Conservation (phyloP, 164 flowering plant genomes). For the Vitis cinerea region DNA sequence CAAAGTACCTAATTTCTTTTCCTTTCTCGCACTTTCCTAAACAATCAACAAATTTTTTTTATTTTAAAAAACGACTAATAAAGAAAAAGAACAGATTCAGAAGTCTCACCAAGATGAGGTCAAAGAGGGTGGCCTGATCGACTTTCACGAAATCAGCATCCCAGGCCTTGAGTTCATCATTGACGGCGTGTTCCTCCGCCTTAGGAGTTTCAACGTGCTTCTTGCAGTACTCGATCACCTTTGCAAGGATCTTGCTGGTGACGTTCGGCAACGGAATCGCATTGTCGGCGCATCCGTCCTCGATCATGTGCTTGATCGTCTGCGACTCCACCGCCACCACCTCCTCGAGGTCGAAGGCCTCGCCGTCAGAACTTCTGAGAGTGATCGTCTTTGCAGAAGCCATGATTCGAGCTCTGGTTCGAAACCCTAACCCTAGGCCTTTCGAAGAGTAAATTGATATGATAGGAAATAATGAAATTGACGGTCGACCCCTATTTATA, state of each 20-base stretch:
- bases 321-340: conserved; percentile 1
- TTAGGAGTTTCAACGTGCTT: not conserved
- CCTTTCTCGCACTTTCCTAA: too few relatives aligned
- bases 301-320: conserved; percentile 18
- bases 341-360: conserved; percentile 6
- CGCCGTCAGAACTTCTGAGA: conserved; percentile 6
- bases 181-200: too few relatives aligned
- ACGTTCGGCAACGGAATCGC: conserved; percentile 3
- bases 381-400: too few relatives aligned
- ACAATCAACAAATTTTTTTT: too few relatives aligned
- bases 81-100: not conserved
- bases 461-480: too few relatives aligned
- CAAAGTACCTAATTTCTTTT: too few relatives aligned
- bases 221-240: conserved; percentile 10
- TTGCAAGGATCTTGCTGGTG: conserved; percentile 1
- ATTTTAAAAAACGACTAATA: too few relatives aligned
- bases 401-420: too few relatives aligned
- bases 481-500: too few relatives aligned
- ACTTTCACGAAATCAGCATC: conserved; percentile 7
- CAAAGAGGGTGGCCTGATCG: conserved; percentile 6
- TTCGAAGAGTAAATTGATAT: too few relatives aligned
- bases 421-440: too few relatives aligned
- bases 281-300: conserved; percentile 11
- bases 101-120: not conserved
- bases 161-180: not conserved